Percentiles rank a stretch among this genome's conserved stretches.
Conservation (phyloP, 2,329 filamentous ascomycete genomes). For the Penicillium sp. region DNA sequence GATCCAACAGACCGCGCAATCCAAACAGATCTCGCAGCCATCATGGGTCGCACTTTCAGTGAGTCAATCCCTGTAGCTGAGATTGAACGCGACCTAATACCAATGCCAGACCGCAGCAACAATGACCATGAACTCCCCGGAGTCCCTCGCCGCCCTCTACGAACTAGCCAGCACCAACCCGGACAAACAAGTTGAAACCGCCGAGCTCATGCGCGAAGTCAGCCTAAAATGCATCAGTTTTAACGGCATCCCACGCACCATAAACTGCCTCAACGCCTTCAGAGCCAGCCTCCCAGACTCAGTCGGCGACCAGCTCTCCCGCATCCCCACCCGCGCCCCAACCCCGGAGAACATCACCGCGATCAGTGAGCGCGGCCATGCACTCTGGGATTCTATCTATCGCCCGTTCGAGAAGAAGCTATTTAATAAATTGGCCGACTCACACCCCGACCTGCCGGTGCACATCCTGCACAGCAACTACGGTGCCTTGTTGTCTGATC, state of each 20-base stretch:
- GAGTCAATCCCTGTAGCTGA: slow-evolving; percentile 13
- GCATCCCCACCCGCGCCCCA: slow-evolving; percentile 55
- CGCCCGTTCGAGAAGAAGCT: slow-evolving; percentile 71
- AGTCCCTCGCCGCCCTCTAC: slow-evolving; percentile 47
- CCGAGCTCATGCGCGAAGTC: slow-evolving; percentile 46
- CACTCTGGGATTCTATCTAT: slow-evolving; percentile 75
- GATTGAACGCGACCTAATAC: not conserved
- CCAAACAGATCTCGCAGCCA: slow-evolving; percentile 60
- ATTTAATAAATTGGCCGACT: slow-evolving; percentile 65
- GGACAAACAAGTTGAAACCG: slow-evolving; percentile 29
- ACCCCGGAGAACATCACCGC: slow-evolving; percentile 54
- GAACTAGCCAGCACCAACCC: slow-evolving; percentile 19
- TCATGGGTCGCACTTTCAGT: slow-evolving; percentile 69
- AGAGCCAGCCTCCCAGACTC: slow-evolving; percentile 58
- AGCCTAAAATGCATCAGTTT: slow-evolving; percentile 49
- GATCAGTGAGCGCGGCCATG: slow-evolving; percentile 58
- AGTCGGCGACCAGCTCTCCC: slow-evolving; percentile 55
- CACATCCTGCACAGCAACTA: slow-evolving; percentile 76
- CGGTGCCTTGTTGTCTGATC: slow-evolving; percentile 69
- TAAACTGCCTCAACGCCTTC: slow-evolving; percentile 77
- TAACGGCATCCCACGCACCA: slow-evolving; percentile 69
- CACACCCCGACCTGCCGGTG: slow-evolving; percentile 78
- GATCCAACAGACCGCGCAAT: slow-evolving; percentile 62
- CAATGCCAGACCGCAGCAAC: slow-evolving; percentile 68
- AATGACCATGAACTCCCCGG: slow-evolving; percentile 82